Base-by-base conservation (phyloP, 2,329 filamentous ascomycete genomes). In the Fusarium floridanum region DNA sequence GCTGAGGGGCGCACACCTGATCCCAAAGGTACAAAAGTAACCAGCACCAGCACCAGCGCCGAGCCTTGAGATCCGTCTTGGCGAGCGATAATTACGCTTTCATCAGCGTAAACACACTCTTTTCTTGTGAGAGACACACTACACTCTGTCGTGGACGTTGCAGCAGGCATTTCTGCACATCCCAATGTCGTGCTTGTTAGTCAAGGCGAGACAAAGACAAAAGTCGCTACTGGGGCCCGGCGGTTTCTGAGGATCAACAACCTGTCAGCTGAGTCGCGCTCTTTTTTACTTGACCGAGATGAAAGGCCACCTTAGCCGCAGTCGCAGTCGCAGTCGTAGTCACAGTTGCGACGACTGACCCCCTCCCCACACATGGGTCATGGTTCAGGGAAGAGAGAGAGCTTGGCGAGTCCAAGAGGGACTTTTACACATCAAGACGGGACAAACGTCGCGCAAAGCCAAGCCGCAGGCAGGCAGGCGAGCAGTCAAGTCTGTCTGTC, bases 1-100 rank as follows among this genome's bases (percentile, higher is more conserved):
- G 71, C 74, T 74, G 57, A 74, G 70, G 60, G 61, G 22, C 45
- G 45, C 45, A 43, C 75, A 71, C 71, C 76, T 77, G 74, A 75
- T 66, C 70, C 41, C 12, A 72, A 68, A 27, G 61, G 64, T 70
- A 48, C 43, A 27, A 48, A 17, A 27, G 16, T 37, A 37, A 37
- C 36, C 41, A 45, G 22, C 43, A 48, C 22, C 43, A 48, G 45
- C 29, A 32, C 29, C 29, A 32, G 64, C 70, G 66, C 63, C 65
- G 70, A 73, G 66, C 66, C 66, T 70, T 61, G 55, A 59, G 50
- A 73, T 71, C 61, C 67, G 68, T 65, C 72, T 76, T 76, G 75
- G 75, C 75, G 70, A 56, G 57, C 39, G 27, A 7, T 41, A 24
- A 72, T 55, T 71, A 64, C 60, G 45, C 36, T 32, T 53, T 27